A percentile compares a stretch with the other conserved stretches of the same genome.
phyloP scores from a whole-genome alignment of 2,329 filamentous ascomycete genomes.

The Cephalotrichum gorgonifer region DNA sequence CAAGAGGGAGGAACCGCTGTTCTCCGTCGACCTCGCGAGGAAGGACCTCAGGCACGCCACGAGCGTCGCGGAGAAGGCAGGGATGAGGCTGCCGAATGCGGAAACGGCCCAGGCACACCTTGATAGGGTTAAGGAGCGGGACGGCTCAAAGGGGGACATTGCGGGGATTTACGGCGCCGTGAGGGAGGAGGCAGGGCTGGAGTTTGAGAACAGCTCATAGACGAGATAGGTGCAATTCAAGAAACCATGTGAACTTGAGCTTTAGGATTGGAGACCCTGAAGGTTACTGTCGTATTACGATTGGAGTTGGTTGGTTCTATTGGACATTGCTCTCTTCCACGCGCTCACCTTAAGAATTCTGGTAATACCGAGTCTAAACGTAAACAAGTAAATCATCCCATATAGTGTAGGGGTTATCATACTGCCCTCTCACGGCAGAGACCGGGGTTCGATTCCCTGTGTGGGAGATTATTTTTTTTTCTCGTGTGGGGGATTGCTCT shows the following conservation, averaged over 20 bases:
- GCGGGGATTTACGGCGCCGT: slow-evolving; percentile 74
- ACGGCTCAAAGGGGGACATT: slow-evolving; percentile 64
- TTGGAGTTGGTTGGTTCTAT: too few relatives aligned
- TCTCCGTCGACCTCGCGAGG: slow-evolving; percentile 69
- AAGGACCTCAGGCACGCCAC: slow-evolving; percentile 75
- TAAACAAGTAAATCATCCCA: too few relatives aligned
- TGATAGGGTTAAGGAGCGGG: slow-evolving; percentile 55
- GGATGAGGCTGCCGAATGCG: slow-evolving; percentile 51
- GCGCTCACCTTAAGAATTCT: too few relatives aligned
- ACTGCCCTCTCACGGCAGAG: too few relatives aligned
- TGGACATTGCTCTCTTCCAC: too few relatives aligned
- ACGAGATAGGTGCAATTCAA: background rate
- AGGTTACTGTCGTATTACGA: too few relatives aligned
- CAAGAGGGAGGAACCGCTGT: slow-evolving; percentile 66
- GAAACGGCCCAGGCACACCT: slow-evolving; percentile 62
- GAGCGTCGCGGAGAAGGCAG: slow-evolving; percentile 51
- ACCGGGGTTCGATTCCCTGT: too few relatives aligned
- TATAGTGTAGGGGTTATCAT: too few relatives aligned
- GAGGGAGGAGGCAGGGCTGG: slow-evolving; percentile 61
- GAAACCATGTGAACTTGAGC: background rate
- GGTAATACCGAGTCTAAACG: too few relatives aligned
- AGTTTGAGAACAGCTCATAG: slow-evolving; percentile 50
- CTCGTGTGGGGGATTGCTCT: too few relatives aligned
- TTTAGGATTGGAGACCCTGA: too few relatives aligned
- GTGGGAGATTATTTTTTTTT: too few relatives aligned